Conservation (phyloP, 306 rosid species). For the Vicia sativa region DNA sequence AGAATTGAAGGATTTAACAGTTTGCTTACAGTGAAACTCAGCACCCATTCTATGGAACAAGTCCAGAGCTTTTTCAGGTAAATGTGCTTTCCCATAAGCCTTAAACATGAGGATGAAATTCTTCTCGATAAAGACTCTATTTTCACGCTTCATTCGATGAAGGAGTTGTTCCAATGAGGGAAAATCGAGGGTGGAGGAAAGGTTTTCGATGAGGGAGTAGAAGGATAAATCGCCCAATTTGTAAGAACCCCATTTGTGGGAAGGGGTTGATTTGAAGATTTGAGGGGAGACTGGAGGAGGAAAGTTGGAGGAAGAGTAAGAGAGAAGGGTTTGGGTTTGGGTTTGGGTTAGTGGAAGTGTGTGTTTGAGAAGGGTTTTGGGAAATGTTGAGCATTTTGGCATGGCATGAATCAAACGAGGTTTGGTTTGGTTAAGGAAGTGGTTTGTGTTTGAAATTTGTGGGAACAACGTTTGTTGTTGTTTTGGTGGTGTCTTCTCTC, state of each 20-base stretch:
- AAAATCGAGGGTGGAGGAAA: constrained; percentile 62
- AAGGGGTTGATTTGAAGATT: constrained; percentile 66
- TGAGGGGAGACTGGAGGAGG: constrained; percentile 51
- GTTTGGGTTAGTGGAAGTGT: constrained; percentile 30
- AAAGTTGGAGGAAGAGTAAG: constrained; percentile 27
- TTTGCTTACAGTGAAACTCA: constrained; percentile 75
- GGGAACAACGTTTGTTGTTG: neutral
- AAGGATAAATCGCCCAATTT: constrained; percentile 76
- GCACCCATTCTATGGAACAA: constrained; percentile 76
- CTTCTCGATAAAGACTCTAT: constrained; percentile 61
- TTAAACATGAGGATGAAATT: constrained; percentile 66
- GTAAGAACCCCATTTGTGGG: constrained; percentile 65
- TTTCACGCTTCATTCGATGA: constrained; percentile 66
- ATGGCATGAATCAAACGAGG: constrained; percentile 51
- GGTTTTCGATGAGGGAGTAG: constrained; percentile 68
- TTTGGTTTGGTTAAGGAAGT: constrained; percentile 1
- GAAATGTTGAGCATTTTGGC: constrained; percentile 51
- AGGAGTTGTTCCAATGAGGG: constrained; percentile 62
- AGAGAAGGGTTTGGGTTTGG: constrained; percentile 11
- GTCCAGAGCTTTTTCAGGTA: constrained; percentile 67
- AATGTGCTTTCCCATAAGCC: constrained; percentile 89
- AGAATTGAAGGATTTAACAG: constrained; percentile 80
- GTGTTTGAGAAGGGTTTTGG: constrained; percentile 40
- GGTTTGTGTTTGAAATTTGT: neutral
- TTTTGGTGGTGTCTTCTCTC: neutral